Conservation (phyloP, 345 rosid genomes). For the Sisymbrium altissimum region DNA sequence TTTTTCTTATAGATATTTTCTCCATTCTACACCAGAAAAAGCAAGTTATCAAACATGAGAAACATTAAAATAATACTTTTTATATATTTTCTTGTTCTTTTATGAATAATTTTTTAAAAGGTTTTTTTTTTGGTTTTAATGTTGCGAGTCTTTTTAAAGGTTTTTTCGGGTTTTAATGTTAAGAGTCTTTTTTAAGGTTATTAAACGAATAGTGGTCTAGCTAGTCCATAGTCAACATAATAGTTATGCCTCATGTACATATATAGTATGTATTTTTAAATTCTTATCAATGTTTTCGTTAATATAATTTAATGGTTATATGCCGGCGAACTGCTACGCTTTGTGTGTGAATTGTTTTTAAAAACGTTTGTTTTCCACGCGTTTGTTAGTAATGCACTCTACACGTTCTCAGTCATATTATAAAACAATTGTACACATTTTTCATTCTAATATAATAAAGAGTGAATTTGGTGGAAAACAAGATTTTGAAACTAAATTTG, state of each 20-base stretch:
- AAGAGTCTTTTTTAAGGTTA: too few relatives aligned
- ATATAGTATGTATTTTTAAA: background rate
- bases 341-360: background rate
- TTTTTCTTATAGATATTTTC: constrained; percentile 28
- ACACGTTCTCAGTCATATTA: background rate
- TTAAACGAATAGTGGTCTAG: background rate
- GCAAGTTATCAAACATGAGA: background rate
- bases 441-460: background rate
- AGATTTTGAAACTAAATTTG: too few relatives aligned
- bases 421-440: background rate
- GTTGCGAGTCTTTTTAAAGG: too few relatives aligned
- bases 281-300: background rate
- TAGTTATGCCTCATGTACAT: background rate
- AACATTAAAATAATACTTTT: background rate
- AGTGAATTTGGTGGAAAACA: too few relatives aligned
- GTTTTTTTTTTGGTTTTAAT: too few relatives aligned
- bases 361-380: background rate
- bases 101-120: too few relatives aligned
- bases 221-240: background rate
- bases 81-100: background rate
- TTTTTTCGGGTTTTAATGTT: too few relatives aligned
- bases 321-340: background rate
- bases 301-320: too few relatives aligned
- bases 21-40: constrained; percentile 38
- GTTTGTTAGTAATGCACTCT: background rate